Percentiles rank a stretch among this genome's conserved stretches.
Evolutionary conservation across 306 rosid species (phyloP).

Genomic region (Macrotyloma uniflorum): DNA sequence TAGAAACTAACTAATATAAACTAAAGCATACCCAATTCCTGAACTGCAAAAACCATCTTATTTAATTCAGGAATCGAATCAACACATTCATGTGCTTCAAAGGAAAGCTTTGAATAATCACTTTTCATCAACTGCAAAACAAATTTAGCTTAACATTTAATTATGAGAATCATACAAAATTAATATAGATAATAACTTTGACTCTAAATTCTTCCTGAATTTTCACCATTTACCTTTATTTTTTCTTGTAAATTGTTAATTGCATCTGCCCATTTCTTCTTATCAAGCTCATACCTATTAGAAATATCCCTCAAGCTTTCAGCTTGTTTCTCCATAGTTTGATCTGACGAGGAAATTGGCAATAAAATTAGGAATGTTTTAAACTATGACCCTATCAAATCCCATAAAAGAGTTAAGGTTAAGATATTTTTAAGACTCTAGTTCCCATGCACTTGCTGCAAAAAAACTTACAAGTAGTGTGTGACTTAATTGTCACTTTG

Average conservation of each 20-base stretch:
- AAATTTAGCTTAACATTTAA: constrained; percentile 30
- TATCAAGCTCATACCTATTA: constrained; percentile 65
- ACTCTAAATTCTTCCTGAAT: constrained; percentile 1
- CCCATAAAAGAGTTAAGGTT: not conserved
- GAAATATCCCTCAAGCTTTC: constrained; percentile 63
- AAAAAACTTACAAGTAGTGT: constrained; percentile 56
- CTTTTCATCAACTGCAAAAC: constrained; percentile 72
- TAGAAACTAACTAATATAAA: constrained; percentile 23
- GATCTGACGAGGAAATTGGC: constrained; percentile 54
- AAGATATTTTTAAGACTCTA: not conserved
- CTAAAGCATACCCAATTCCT: constrained; percentile 67
- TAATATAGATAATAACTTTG: not conserved
- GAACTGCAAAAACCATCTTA: constrained; percentile 84
- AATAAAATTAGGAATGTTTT: constrained; percentile 24
- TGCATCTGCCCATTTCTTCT: constrained; percentile 68
- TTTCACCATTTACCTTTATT: constrained; percentile 55
- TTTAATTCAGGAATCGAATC: constrained; percentile 85
- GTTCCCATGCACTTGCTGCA: not conserved
- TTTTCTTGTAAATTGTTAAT: constrained; percentile 59
- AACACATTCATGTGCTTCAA: constrained; percentile 76
- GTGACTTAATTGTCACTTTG: constrained; percentile 66
- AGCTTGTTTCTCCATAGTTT: constrained; percentile 76
- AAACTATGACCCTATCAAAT: constrained; percentile 10
- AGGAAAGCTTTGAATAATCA: constrained; percentile 66
- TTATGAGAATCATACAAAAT: constrained; percentile 7